Evolutionary conservation across 768 basidiomycete species (phyloP).

Genomic region (Leccinellum albellum): DNA sequence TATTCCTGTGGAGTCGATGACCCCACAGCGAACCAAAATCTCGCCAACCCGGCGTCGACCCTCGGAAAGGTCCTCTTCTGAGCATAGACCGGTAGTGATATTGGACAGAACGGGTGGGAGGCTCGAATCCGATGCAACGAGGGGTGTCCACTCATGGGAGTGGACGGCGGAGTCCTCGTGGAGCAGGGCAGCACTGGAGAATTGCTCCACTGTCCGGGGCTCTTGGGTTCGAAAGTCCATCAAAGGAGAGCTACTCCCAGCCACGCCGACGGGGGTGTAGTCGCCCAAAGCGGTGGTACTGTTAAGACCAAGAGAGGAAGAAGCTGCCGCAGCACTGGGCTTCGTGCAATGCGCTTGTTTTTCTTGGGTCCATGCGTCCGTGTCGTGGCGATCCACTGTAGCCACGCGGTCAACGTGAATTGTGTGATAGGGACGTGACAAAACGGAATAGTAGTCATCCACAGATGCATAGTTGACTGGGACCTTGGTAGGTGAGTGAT

Average conservation of each 20-base stretch:
- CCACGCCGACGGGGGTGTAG: not conserved
- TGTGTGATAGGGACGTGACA: slow-evolving; percentile 7
- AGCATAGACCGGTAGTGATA: not conserved
- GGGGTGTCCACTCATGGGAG: slow-evolving; percentile 1
- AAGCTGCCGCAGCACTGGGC: slow-evolving; percentile 5
- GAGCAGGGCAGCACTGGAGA: not conserved
- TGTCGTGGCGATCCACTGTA: slow-evolving; percentile 23
- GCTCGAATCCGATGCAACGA: slow-evolving; percentile 3
- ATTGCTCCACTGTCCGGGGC: not conserved
- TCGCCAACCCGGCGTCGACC: slow-evolving; percentile 18
- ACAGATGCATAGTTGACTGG: not conserved
- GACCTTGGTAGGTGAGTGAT: not conserved
- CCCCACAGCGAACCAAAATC: slow-evolving; percentile 20
- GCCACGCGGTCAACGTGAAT: slow-evolving; percentile 20
- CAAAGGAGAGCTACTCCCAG: not conserved
- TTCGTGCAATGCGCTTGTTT: slow-evolving; percentile 7
- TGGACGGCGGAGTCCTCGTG: not conserved
- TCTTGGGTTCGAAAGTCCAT: slow-evolving; percentile 7
- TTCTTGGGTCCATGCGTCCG: slow-evolving; percentile 19
- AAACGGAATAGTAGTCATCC: slow-evolving; percentile 3
- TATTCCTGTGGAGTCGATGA: slow-evolving; percentile 7
- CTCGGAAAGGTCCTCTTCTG: slow-evolving; percentile 8
- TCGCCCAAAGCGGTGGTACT: not conserved
- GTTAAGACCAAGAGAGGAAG: slow-evolving; percentile 12
- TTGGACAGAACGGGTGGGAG: not conserved